Base-by-base conservation (phyloP, 179 eudicot species). In the Dionaea muscipula region DNA sequence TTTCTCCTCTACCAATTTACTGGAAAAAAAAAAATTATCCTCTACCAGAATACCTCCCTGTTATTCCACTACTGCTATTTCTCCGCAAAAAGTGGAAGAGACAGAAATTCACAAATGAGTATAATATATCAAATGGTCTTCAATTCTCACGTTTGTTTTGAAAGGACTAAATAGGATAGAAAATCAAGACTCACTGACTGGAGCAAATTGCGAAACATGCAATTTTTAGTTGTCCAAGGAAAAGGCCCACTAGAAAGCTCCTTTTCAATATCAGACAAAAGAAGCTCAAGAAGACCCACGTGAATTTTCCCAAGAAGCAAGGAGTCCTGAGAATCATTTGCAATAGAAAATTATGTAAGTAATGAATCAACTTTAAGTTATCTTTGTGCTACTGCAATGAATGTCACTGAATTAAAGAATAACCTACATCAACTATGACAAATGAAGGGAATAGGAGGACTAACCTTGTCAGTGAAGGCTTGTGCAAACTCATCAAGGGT, bases 401-500 rank as follows among this genome's bases (percentile, higher is more conserved):
- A 47, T 11, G 10, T 9, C 9, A 47, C 15, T 21, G 14, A 1
- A 47, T 3, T 49, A 19, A 26, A 9, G 15, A 16, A 17, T 2
- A n/a, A 28, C 8, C 13, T n/a, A 19, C 7, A 9, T 18, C n/a
- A 51, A 26, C 26, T 7, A 16, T 33, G 15, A 26, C n/a, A 4
- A 16, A 23, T 18, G 6, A 45, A 60, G 36, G 27, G 26, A 26
- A 58, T 56, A 55, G 25, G 35, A 51, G 18, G 51, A 67, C 75
- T 62, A 47, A 83, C 99, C 86, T 88, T 84, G 56, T 75, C 94
- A 55, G 44, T 59, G 63, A 93, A 83, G 51, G 99, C 79, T 68
- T 77, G 84, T 12, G 79, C 86, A 79, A 93, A 75, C 73, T 88
- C 96, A 62, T 93, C 90, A 7, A 93, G 57, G 62, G 87, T 84